Evolutionary conservation across 1,284 basidiomycete genomes (phyloP), one percentile per base, ranked within the genome.

Genomic region (Microstroma glucosiphilum): DNA sequence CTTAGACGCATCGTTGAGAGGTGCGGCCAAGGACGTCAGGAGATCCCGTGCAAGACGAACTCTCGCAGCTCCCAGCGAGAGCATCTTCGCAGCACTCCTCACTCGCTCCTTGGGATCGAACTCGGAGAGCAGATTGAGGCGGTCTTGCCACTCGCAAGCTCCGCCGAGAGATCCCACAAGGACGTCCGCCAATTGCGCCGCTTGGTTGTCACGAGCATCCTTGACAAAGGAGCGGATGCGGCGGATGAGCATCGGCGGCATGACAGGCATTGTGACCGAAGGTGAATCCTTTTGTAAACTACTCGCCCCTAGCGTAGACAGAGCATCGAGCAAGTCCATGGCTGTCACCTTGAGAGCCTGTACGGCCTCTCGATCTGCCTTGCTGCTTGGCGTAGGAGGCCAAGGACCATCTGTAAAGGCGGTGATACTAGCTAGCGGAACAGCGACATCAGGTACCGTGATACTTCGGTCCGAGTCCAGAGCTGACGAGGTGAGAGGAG

Each of bases 121-220:
- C n/a, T 77, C 69, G 49, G 69, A 60, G 12, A 79, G 69, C 51
- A 78, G 65, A 40, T 62, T 60, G 13, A 78, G 65, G 21, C 77
- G 70, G n/a, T 73, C 69, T 6, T 69, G 62, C 77, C 77, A 79
- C 40, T 67, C 69, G 61, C 76, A 77, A 7, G 77, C 70, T 43
- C 77, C 77, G 8, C 77, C 77, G 21, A 79, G 66, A 1, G 71
- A 69, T 19, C 77, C 77, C 13, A 76, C 62, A 37, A 78, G 63
- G 40, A 79, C 66, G 53, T 79, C 77, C 56, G 76, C 69, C 1
- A 78, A 63, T 19, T 76, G 60, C 1, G 62, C 69, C 9, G 69
- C 67, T 41, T 69, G 65, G 6, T 66, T 68, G 41, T 70, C 72
- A 23, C 70, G 66, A 41, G 66, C 66, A 41, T 75, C 71, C 40